Evolutionary conservation across 768 basidiomycete genomes (phyloP).

Genomic region (Coprinopsis sp.): DNA sequence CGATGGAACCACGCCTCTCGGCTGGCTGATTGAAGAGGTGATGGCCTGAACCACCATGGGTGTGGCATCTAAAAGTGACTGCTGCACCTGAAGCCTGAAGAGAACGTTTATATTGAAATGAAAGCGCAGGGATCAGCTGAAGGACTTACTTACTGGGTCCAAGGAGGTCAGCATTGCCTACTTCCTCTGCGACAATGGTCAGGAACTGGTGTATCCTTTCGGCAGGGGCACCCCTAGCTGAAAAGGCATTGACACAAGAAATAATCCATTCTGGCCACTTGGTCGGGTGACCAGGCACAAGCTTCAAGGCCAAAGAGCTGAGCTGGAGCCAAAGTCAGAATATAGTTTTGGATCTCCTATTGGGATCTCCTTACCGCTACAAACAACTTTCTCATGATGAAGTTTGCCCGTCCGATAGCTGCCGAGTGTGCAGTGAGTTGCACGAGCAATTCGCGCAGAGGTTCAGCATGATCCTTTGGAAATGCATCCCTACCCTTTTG

Average conservation of each 20-base stretch:
- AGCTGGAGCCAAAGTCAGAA: conserved; percentile 34
- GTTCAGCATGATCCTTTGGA: conserved; percentile 53
- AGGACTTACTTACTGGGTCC: conserved; percentile 64
- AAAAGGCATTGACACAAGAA: conserved; percentile 57
- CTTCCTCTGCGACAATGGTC: conserved; percentile 81
- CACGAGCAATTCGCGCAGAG: conserved; percentile 63
- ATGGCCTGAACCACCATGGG: conserved; percentile 72
- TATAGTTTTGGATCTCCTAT: conserved; percentile 1
- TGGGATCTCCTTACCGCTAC: conserved; percentile 53
- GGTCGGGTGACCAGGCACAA: conserved; percentile 53
- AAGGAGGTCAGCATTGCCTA: conserved; percentile 68
- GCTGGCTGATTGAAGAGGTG: conserved; percentile 46
- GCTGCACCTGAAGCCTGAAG: conserved; percentile 55
- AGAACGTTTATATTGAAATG: not conserved
- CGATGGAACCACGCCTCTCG: conserved; percentile 23
- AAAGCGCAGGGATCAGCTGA: not conserved
- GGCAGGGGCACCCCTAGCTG: conserved; percentile 49
- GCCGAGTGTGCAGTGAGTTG: conserved; percentile 66
- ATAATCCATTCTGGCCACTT: conserved; percentile 77
- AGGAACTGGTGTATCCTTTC: conserved; percentile 72
- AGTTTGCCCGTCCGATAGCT: conserved; percentile 50
- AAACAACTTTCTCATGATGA: conserved; percentile 83
- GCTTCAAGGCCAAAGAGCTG: conserved; percentile 66
- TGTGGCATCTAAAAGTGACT: conserved; percentile 62
- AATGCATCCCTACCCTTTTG: conserved; percentile 59